A percentile compares a stretch with the other conserved stretches of the same genome.
phyloP scores from a whole-genome alignment of 1,284 basidiomycete genomes.

The Microbotryum saponariae region DNA sequence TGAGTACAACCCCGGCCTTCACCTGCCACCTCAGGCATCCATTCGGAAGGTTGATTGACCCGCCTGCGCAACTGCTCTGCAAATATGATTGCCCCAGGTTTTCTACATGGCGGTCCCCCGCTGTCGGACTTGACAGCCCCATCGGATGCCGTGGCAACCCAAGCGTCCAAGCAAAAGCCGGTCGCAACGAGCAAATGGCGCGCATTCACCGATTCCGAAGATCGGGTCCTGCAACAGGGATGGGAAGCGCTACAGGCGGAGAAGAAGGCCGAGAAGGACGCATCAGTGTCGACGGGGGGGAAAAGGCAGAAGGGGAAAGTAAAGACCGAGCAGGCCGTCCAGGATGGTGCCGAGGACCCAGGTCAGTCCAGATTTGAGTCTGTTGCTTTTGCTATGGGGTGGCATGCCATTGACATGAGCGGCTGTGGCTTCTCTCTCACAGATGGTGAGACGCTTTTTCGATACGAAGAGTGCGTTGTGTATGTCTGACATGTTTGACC shows the following conservation, averaged over 20 bases:
- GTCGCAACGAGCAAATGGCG: conserved; percentile 27
- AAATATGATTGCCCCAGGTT: neutral
- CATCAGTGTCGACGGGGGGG: neutral
- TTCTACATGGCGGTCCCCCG: conserved; percentile 26
- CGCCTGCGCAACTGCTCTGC: neutral
- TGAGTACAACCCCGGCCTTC: neutral
- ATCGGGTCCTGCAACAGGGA: conserved; percentile 24
- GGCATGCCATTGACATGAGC: too few relatives aligned
- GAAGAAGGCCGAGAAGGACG: conserved; percentile 7
- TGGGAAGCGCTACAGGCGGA: conserved; percentile 20
- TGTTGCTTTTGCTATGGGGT: neutral
- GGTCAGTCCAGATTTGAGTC: neutral
- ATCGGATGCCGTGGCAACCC: conserved; percentile 5
- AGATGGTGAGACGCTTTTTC: neutral
- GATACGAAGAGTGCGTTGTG: neutral
- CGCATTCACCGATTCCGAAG: conserved; percentile 35
- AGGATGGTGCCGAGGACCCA: conserved; percentile 12
- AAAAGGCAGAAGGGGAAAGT: conserved; percentile 4
- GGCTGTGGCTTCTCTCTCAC: too few relatives aligned
- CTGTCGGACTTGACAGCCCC: conserved; percentile 26
- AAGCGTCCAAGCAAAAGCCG: conserved; percentile 9
- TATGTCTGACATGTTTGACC: too few relatives aligned
- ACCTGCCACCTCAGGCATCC: neutral
- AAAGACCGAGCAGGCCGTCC: conserved; percentile 7
- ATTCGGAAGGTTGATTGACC: neutral